Base-by-base conservation (phyloP, 2,329 filamentous ascomycete genomes). In the Cytospora mali region DNA sequence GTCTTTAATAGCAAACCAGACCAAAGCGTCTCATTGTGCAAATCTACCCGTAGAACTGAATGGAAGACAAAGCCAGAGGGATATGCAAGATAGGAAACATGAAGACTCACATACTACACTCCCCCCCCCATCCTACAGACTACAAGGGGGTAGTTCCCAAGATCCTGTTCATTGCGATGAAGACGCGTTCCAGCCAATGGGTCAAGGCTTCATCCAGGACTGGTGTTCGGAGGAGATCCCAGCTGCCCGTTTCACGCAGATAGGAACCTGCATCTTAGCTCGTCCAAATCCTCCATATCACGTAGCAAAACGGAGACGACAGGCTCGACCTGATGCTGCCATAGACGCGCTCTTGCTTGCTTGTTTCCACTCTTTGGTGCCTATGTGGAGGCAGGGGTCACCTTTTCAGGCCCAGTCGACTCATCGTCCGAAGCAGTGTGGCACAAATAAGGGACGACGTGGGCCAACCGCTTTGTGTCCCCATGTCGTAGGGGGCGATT, bases 391-490 rank as follows among this genome's bases (percentile, higher is more conserved):
- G 62, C 53, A 52, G 61, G 28, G 61, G 61, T 48, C 61, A 57
- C 42, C 23, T 28, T 14, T 35, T 46, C 61, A 58, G 62, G 53
- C 35, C 62, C 21, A 42, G 52, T 56, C 29, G 62, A 64, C 28
- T 61, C 59, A 55, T 57, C 51, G 60, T 18, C 21, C 35, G 35
- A 46, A 28, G 59, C 33, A 64, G 53, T 48, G 52, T 59, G 48
- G 62, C 46, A 57, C 62, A 18, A 58, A 35, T 35, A 58, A 48
- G 55, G 49, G 52, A 61, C 55, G 42, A 49, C 28, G 60, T 33
- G 33, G 58, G 51, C 63, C 63, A 65, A 65, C 63, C 63, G 52
- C 56, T 62, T 33, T 21, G 33, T 59, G 57, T 54, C 51, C 46
- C 58, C 58, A 62, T 55, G 56, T 62, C 29, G 39, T 54, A 39